Percentiles rank a stretch among this genome's conserved stretches.
Conservation (phyloP, 257 asterid genomes). For the Przewalskia tangutica region DNA sequence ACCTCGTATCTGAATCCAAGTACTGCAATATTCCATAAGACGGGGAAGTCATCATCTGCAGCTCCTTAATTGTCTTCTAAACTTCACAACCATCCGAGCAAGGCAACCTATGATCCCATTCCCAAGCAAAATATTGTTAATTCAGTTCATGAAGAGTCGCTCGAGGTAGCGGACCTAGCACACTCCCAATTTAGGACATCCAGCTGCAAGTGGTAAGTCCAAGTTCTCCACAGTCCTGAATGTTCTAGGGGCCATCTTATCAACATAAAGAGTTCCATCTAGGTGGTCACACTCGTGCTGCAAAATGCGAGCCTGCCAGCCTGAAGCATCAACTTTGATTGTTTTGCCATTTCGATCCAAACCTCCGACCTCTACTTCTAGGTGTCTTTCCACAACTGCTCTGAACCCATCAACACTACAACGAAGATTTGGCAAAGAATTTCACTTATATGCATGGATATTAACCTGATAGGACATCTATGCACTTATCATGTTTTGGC, state of each 20-base stretch:
- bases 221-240: slow-evolving; percentile 61
- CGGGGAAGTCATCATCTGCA: too few species aligned
- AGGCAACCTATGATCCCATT: not conserved
- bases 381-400: slow-evolving; percentile 78
- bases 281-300: slow-evolving; percentile 95
- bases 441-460: not conserved
- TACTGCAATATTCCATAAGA: not conserved
- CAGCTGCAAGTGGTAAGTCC: slow-evolving; percentile 69
- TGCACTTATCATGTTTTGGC: not conserved
- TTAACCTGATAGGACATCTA: not conserved
- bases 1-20: not conserved
- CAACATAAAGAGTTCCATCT: slow-evolving; percentile 74
- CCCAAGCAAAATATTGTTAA: not conserved
- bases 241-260: slow-evolving; percentile 74
- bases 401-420: slow-evolving; percentile 75
- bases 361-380: slow-evolving; percentile 74
- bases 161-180: slow-evolving; percentile 10
- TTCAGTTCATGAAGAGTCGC: not conserved
- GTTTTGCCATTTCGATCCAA: slow-evolving; percentile 52
- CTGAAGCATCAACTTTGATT: slow-evolving; percentile 69
- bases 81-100: not conserved
- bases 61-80: not conserved
- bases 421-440: not conserved
- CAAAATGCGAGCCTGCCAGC: slow-evolving; percentile 94
- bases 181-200: slow-evolving; percentile 63